Evolutionary conservation across 1,139 yeast species (phyloP).

Genomic region (Sugiyamaella sp.): DNA sequence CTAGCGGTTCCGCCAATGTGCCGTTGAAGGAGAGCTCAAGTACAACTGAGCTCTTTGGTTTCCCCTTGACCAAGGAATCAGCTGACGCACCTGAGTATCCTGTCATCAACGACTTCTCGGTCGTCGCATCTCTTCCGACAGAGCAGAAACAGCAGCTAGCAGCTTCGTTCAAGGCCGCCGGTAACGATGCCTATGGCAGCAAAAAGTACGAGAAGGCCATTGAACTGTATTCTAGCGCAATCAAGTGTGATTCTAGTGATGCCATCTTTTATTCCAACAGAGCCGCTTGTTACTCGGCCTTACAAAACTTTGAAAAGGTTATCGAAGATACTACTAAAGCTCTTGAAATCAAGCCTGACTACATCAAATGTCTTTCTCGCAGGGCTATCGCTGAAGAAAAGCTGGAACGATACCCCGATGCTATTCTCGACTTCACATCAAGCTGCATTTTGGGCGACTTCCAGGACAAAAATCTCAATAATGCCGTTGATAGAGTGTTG

Average conservation of each 20-base stretch:
- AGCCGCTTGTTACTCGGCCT: constrained; percentile 91
- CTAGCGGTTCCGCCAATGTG: constrained; percentile 6
- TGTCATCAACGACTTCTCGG: constrained; percentile 43
- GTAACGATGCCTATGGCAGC: constrained; percentile 75
- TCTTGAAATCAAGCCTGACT: constrained; percentile 80
- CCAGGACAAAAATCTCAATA: constrained; percentile 75
- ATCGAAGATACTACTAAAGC: constrained; percentile 88
- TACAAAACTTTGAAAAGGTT: constrained; percentile 77
- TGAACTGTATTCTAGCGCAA: constrained; percentile 74
- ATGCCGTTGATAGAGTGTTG: constrained; percentile 84
- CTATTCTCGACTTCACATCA: constrained; percentile 91
- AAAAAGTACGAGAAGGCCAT: constrained; percentile 75
- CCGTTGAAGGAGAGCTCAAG: constrained; percentile 13
- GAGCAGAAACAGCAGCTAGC: constrained; percentile 72
- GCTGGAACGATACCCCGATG: constrained; percentile 75
- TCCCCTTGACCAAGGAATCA: constrained; percentile 33
- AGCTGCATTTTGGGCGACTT: constrained; percentile 51
- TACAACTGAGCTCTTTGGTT: constrained; percentile 29
- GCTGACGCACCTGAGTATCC: constrained; percentile 38
- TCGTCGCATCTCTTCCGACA: constrained; percentile 51
- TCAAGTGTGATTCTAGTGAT: constrained; percentile 66
- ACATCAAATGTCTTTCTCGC: constrained; percentile 82
- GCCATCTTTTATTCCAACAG: constrained; percentile 92
- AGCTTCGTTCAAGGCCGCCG: constrained; percentile 80
- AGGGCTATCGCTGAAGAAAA: constrained; percentile 78